Percentiles rank a stretch among this genome's conserved stretches.
phyloP scores from a whole-genome alignment of 176 grass and related monocot genomes.

The Chrysopogon serrulatus region DNA sequence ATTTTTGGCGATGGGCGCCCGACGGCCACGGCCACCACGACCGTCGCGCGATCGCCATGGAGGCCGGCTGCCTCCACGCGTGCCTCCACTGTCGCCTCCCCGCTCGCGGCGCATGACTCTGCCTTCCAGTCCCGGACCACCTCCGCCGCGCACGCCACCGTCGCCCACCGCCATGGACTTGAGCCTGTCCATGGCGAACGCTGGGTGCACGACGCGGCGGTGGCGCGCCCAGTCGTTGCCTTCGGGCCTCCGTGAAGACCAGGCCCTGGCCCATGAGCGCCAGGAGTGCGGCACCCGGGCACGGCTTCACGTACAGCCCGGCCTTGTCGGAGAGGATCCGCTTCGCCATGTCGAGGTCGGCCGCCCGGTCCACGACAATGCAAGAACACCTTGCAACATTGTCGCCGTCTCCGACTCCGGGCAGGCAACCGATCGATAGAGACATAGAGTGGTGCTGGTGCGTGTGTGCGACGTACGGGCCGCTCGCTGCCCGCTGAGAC shows the following conservation, averaged over 20 bases:
- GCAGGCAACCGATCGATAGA: too few relatives aligned
- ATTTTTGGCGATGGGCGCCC: too few relatives aligned
- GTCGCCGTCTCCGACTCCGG: too few relatives aligned
- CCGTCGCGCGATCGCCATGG: too few relatives aligned
- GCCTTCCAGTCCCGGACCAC: slow-evolving; percentile 47
- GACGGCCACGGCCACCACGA: too few relatives aligned
- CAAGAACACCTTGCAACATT: too few relatives aligned
- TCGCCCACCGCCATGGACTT: slow-evolving; percentile 50
- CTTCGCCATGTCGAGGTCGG: slow-evolving; percentile 47
- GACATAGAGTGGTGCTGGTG: too few relatives aligned
- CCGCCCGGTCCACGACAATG: too few relatives aligned
- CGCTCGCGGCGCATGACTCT: not conserved
- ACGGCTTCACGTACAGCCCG: slow-evolving; percentile 21
- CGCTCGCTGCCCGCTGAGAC: too few relatives aligned
- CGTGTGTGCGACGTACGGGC: too few relatives aligned
- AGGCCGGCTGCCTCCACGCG: too few relatives aligned
- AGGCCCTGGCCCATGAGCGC: slow-evolving; percentile 53
- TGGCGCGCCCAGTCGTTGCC: slow-evolving; percentile 62
- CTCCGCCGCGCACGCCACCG: slow-evolving; percentile 32
- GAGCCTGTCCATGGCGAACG: slow-evolving; percentile 81
- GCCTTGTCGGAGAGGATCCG: slow-evolving; percentile 39
- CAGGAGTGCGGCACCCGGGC: slow-evolving; percentile 2
- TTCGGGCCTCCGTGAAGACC: not conserved
- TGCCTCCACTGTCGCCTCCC: slow-evolving; percentile 20
- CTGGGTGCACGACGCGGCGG: slow-evolving; percentile 51